Conservation (phyloP, 2,329 filamentous ascomycete genomes). For the Penicillium corylophilum region DNA sequence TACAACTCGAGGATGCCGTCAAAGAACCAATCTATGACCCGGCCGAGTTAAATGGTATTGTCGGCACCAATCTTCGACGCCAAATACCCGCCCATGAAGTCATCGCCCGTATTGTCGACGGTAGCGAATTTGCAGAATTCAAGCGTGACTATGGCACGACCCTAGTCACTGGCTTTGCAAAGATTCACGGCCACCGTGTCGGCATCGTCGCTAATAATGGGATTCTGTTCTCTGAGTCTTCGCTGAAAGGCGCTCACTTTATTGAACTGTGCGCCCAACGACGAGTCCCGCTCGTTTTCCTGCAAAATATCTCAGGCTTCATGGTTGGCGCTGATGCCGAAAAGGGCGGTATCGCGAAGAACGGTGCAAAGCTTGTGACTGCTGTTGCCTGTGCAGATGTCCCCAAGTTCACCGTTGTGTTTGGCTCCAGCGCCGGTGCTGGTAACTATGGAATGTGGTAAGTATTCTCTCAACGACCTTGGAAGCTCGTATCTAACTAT, state of each 20-base stretch:
- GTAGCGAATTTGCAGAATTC: constrained; percentile 87
- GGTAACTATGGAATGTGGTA: constrained; percentile 97
- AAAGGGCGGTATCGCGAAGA: constrained; percentile 93
- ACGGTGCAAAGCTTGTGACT: constrained; percentile 93
- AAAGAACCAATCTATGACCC: constrained; percentile 78
- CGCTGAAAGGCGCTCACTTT: constrained; percentile 94
- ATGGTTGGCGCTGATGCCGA: constrained; percentile 96
- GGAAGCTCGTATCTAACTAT: not conserved
- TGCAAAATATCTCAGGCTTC: constrained; percentile 97
- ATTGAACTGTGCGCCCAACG: constrained; percentile 92
- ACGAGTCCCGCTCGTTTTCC: constrained; percentile 83
- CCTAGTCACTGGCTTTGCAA: constrained; percentile 86
- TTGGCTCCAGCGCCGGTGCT: constrained; percentile 89
- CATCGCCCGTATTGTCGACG: constrained; percentile 89
- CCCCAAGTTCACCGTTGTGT: constrained; percentile 93
- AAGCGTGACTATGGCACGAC: constrained; percentile 88
- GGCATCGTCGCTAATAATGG: constrained; percentile 96
- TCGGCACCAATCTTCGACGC: constrained; percentile 82
- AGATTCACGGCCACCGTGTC: constrained; percentile 84
- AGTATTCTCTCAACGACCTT: constrained; percentile 26
- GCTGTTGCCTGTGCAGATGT: constrained; percentile 92
- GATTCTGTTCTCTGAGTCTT: constrained; percentile 85
- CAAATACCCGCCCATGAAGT: constrained; percentile 85
- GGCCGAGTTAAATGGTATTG: constrained; percentile 80
- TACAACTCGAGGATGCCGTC: constrained; percentile 43